phyloP scores from a whole-genome alignment of 441 rosid genomes.

The Capsella rubella region DNA sequence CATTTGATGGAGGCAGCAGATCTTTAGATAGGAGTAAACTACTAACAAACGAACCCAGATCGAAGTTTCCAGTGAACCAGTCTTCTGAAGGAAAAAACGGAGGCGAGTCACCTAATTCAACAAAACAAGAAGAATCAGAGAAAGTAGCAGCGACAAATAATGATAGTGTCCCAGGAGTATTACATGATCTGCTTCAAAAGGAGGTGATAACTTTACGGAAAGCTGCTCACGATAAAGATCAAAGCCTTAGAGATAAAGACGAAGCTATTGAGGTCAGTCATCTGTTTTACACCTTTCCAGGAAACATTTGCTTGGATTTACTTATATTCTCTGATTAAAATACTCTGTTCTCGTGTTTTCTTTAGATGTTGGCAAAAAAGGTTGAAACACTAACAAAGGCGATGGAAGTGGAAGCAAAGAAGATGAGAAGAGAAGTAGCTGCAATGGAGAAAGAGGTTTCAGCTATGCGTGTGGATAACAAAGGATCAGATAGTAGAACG shows the following conservation, averaged over 20 bases:
- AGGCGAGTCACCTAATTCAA: conserved; percentile 49
- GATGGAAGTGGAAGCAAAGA: conserved; percentile 98
- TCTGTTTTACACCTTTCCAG: conserved; percentile 24
- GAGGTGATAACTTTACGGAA: conserved; percentile 86
- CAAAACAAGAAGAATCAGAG: conserved; percentile 55
- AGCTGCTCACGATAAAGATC: conserved; percentile 93
- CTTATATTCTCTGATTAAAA: not conserved
- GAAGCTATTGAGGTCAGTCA: conserved; percentile 86
- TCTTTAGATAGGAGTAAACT: conserved; percentile 80
- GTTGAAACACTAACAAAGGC: conserved; percentile 97
- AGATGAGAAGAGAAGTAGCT: conserved; percentile 99
- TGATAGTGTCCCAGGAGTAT: conserved; percentile 75
- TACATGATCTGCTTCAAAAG: conserved; percentile 92
- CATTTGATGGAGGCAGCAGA: conserved; percentile 96
- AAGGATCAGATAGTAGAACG: conserved; percentile 82
- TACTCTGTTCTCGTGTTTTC: conserved; percentile 16
- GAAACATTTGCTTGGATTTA: conserved; percentile 11
- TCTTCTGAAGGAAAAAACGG: conserved; percentile 66
- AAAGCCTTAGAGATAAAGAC: conserved; percentile 96
- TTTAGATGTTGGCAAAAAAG: conserved; percentile 90
- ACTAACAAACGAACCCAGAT: conserved; percentile 62
- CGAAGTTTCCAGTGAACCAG: conserved; percentile 68
- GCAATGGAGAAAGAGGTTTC: conserved; percentile 96
- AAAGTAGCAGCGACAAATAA: conserved; percentile 53
- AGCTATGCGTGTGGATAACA: conserved; percentile 90